Evolutionary conservation across 2,329 filamentous ascomycete genomes (phyloP), one percentile per base, ranked within the genome.

Genomic region (Xylaria sp.): DNA sequence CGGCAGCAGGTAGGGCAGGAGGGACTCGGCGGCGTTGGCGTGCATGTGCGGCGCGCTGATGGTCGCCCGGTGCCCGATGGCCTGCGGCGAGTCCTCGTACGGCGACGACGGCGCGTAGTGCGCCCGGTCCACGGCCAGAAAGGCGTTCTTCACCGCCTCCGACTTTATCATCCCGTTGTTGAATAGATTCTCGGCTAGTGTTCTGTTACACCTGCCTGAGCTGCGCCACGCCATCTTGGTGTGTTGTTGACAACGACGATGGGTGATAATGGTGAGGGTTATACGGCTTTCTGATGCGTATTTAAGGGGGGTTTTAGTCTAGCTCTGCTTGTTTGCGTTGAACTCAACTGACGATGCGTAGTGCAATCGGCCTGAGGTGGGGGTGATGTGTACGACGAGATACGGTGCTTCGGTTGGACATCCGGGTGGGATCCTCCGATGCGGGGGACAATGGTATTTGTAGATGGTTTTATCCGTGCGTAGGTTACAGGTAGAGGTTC

Each of bases 191-290:
- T 90, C 86, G 68, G 98, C 84, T 55, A 99, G 85, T 63, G 89
- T 89, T 45, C 81, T 80, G 78, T 98, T 97, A 31, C 89, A 88
- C 4, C 81, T 81, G 67, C 93, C 95, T 6, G 90, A 92, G 79
- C 92, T 93, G 72, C 89, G 88, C 96, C 96, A 99, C 66, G 95
- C 94, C 96, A 99, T 98, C 66, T 69, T 85, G 66, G 29, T 27
- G 36, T 22, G 13, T 31, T 39, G 13, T 10, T 29, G 4, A 42
- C 1, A 6, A n/a, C 10, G 10, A 22, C n/a, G n/a, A n/a, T n/a
- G n/a, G n/a, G n/a, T 51, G 17, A 5, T 25, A 3, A 22, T 13
- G 20, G 6, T 36, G 17, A 22, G 11, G 17, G 10, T 5, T 45
- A 33, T 51, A 11, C 5, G 20, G 42, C 20, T 25, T 25, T 10